Base-by-base conservation (phyloP, 1,284 basidiomycete genomes). In the Gymnopus androsaceus region DNA sequence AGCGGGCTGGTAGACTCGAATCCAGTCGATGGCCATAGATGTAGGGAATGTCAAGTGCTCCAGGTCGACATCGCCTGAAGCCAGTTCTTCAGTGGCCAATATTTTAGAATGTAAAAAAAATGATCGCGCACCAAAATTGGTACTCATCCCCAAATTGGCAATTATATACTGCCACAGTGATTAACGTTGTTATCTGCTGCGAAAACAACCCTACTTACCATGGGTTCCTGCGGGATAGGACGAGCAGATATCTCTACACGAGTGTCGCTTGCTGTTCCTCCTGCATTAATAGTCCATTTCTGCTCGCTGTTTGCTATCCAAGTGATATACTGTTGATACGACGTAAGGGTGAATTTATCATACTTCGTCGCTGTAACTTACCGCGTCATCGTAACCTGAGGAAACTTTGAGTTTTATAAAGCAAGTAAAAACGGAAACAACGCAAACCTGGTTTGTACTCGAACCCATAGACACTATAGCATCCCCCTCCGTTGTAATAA, bases 141-240 rank as follows among this genome's bases (percentile, higher is more conserved):
- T 72, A 2, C 91, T 94, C 70, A 95, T 86, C 51, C 91, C 93
- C 65, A 96, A 73, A 68, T 94, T 93, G 56, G 82, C 73, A 62
- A 95, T 83, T 65, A 95, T 78, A 69, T 93, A 88, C 84, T 12
- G 25, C 17, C n/a, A n/a, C n/a, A n/a, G 11, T 40, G 21, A 36
- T 34, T 11, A 15, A 11, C 9, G 25, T 28, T 1, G 8, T 23
- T 36, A 41, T 34, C 21, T 7, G 14, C 51, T 4, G n/a, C 28
- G 12, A n/a, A 41, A 17, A 51, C 15, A 50, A 41, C 12, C 19
- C 31, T 36, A 56, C 75, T 46, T 65, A 85, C 87, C 88, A 95
- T 85, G 2, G 93, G 92, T 69, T 95, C 94, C 64, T 90, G 84
- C 0, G 94, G 83, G 37, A 98, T 79, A 4, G 87, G 82, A 41